These are phyloP conservation scores for Immersiporthe knoxdaviesiana DNA, from an alignment of 2,329 filamentous ascomycete species.

Conservation along the genomic window DNA sequence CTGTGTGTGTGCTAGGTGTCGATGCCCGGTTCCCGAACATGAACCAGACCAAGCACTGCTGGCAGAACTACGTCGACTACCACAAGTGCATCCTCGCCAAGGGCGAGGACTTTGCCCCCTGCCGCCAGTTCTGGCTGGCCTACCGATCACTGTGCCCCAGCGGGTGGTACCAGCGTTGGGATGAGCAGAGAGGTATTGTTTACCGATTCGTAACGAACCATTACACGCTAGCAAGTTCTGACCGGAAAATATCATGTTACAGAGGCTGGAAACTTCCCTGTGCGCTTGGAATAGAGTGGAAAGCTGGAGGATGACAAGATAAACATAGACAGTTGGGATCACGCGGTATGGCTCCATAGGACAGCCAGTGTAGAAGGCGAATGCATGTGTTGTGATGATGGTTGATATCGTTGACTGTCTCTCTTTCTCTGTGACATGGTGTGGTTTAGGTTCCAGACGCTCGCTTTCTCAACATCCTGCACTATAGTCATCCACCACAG, in stretches of 20 bases:
- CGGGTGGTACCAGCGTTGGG: slow-evolving; percentile 92
- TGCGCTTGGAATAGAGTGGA: slow-evolving; percentile 60
- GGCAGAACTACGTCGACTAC: slow-evolving; percentile 99
- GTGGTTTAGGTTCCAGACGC: not conserved
- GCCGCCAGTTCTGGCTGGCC: slow-evolving; percentile 94
- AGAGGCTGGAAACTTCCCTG: slow-evolving; percentile 72
- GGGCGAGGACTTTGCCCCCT: slow-evolving; percentile 97
- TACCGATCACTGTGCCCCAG: slow-evolving; percentile 98
- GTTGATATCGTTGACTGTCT: not conserved
- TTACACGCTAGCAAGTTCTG: not conserved
- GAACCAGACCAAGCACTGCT: slow-evolving; percentile 99
- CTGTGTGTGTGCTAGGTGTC: slow-evolving; percentile 81
- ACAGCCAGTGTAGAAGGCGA: slow-evolving; percentile 34
- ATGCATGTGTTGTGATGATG: slow-evolving; percentile 25
- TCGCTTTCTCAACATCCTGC: not conserved
- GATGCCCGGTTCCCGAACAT: slow-evolving; percentile 98
- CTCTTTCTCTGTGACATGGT: not conserved
- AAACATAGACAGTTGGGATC: slow-evolving; percentile 27
- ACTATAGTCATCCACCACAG: too few relatives aligned
- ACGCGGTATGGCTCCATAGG: slow-evolving; percentile 22
- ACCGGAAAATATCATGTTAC: slow-evolving; percentile 26
- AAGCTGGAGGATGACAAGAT: not conserved
- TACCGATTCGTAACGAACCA: not conserved
- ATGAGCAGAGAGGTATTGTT: slow-evolving; percentile 78
- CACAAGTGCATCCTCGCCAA: slow-evolving; percentile 99